phyloP scores from a whole-genome alignment of 2,329 filamentous ascomycete genomes.

The Xylariaceae sp. region DNA sequence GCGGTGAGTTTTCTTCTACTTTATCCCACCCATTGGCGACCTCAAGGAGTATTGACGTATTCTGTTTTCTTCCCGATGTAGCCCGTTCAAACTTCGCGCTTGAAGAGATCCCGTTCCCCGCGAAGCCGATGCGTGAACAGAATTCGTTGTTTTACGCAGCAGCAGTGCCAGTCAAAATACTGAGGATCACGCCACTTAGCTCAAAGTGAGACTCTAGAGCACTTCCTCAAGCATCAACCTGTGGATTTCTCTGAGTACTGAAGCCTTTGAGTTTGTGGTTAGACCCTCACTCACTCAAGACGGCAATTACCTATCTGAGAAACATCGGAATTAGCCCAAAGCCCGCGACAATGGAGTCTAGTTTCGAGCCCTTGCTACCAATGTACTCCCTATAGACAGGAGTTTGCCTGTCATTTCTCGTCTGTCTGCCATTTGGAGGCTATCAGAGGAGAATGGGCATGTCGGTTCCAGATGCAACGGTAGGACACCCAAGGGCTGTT shows the following conservation, averaged over 20 bases:
- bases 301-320: neutral
- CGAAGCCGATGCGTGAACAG: slow-evolving; percentile 38
- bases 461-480: neutral
- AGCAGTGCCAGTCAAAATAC: slow-evolving; percentile 29
- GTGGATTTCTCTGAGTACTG: neutral
- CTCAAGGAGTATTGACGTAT: neutral
- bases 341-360: neutral
- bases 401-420: no score
- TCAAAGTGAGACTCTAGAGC: neutral
- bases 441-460: neutral
- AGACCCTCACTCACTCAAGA: neutral
- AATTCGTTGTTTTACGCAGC: slow-evolving; percentile 43
- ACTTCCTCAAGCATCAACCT: neutral
- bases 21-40: neutral
- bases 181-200: slow-evolving; percentile 21
- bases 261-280: neutral
- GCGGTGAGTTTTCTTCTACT: slow-evolving; percentile 42
- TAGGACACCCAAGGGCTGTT: neutral
- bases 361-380: no score
- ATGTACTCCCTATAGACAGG: no score
- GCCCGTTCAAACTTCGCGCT: slow-evolving; percentile 34
- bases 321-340: neutral
- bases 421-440: no score
- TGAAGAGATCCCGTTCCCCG: slow-evolving; percentile 37
- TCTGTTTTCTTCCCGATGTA: slow-evolving; percentile 15